Conservation (phyloP, 345 rosid species). For the Arabidopsis thaliana region TAIR10.1 NC_003071.7:13370001-13370500, state of each 20-base stretch:
- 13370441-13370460: not conserved
- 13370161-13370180: constrained; percentile 97
- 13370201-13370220: not conserved
- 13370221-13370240: constrained; percentile 5
- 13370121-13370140: constrained; percentile 83
- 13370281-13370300: constrained; percentile 33
- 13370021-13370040: not conserved
- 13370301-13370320: constrained; percentile 88
- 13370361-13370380: constrained; percentile 96
- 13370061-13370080: constrained; percentile 3
- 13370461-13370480: constrained; percentile 77
- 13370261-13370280: constrained; percentile 3
- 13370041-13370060: not conserved
- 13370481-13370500: constrained; percentile 92
- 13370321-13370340: constrained; percentile 75
- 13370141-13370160: constrained; percentile 97
- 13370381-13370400: constrained; percentile 49
- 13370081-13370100: constrained; percentile 71
- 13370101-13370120: constrained; percentile 90
- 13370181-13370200: constrained; percentile 80
- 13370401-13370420: not conserved
- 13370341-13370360: constrained; percentile 80
- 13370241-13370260: not conserved
- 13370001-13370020: not conserved
- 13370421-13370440: not conserved